A percentile compares a stretch with the other conserved stretches of the same genome.
Conservation (phyloP, 331 rosid species). For the Phaseolus coccineus region DNA sequence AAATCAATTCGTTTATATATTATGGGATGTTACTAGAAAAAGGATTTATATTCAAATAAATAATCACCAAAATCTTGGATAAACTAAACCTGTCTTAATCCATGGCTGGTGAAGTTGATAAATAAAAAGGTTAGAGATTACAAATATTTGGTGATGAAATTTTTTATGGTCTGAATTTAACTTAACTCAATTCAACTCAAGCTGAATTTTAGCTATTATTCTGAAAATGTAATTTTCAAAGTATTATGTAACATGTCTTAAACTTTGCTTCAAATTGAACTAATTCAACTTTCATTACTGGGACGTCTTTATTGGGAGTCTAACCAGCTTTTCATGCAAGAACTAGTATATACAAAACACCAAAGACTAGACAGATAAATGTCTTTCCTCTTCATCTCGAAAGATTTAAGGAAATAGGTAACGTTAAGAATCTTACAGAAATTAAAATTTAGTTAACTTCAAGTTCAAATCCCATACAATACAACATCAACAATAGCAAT, state of each 20-base stretch:
- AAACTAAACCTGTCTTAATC: background rate
- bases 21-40: background rate
- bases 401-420: background rate
- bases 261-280: no score
- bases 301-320: no score
- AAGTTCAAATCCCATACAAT: slow-evolving; percentile 2
- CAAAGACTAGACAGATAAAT: background rate
- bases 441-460: background rate
- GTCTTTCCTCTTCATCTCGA: background rate
- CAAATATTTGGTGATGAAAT: background rate
- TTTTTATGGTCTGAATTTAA: background rate
- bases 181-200: background rate
- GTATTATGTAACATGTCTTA: no score
- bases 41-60: background rate
- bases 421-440: background rate
- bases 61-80: background rate
- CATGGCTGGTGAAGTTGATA: background rate
- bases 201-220: no score
- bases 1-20: background rate
- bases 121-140: background rate
- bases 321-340: no score
- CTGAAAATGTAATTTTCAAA: no score
- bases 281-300: no score
- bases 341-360: background rate
- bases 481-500: background rate